These are phyloP conservation scores for Torrubiella hemipterigena DNA, from an alignment of 2,329 filamentous ascomycete genomes.

Conservation along the genomic window DNA sequence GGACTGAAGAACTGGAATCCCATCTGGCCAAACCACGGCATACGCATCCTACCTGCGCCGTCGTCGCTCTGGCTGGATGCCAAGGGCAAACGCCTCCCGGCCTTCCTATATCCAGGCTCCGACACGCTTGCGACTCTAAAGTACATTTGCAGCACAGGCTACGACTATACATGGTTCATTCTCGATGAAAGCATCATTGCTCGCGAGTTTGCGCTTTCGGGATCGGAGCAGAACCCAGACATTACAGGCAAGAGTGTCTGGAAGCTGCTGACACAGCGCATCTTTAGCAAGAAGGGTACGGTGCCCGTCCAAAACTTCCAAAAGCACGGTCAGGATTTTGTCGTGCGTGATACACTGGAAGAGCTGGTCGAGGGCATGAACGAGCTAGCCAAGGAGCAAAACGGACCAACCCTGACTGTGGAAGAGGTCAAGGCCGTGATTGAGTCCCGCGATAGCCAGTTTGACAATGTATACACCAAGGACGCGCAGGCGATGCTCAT, in stretches of 20 bases:
- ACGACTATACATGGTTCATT: conserved; percentile 54
- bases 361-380: conserved; percentile 49
- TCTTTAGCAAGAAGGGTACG: conserved; percentile 40
- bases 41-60: conserved; percentile 47
- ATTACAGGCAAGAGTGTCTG: conserved; percentile 44
- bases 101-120: conserved; percentile 42
- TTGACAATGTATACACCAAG: conserved; percentile 44
- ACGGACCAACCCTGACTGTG: conserved; percentile 34
- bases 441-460: conserved; percentile 41
- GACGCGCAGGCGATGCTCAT: conserved; percentile 52
- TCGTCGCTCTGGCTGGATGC: conserved; percentile 53
- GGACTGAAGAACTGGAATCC: conserved; percentile 49
- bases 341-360: conserved; percentile 42
- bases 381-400: conserved; percentile 31
- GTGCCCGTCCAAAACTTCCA: conserved; percentile 44
- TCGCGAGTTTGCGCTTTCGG: conserved; percentile 49
- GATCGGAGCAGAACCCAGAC: conserved; percentile 52
- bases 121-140: conserved; percentile 47
- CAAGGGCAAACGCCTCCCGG: conserved; percentile 43
- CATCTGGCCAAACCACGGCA: conserved; percentile 50
- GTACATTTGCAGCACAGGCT: conserved; percentile 47
- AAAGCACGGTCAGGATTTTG: conserved; percentile 46
- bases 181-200: conserved; percentile 45
- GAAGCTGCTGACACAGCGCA: conserved; percentile 35
- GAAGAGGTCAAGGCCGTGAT: conserved; percentile 32